Base-by-base conservation (phyloP, 1,284 basidiomycete species). In the Abortiporus biennis region DNA sequence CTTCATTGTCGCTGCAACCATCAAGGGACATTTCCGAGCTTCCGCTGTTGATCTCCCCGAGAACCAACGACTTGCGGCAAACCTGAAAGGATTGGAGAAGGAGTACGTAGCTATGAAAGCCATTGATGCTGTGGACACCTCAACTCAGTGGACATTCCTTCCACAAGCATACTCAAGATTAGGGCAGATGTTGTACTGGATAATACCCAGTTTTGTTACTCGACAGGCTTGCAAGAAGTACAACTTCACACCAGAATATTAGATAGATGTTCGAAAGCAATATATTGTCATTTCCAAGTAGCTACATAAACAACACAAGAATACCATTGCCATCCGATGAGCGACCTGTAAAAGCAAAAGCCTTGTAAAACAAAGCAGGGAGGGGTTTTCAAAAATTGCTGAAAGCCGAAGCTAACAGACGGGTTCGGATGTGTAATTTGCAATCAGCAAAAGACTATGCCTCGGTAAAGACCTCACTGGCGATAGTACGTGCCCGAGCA, bases 401-500 rank as follows among this genome's bases (percentile, higher is more conserved):
- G 55, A 51, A 59, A 48, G 58, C 59, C 59, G 54, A 62, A 62
- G 58, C 57, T 47, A 50, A 56, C 54, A 57, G 60, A 62, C 60
- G 60, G 51, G 59, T 62, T 59, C 60, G 60, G 60, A 62, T 59
- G 59, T 61, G 60, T 62, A 88, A 85, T 88, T 88, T 88, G 85
- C 85, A 88, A 88, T 84, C 80, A 88, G 85, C 85, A 87, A 88
- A 85, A 84, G 76, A 85, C 84, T 85, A 81, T 56, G 56, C 57
- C 53, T 59, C 57, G 80, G 85, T 88, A 83, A 72, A 78, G 72
- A 88, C 85, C 81, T 88, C 85, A 88, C 84, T 86, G 80, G 79
- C 81, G 81, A 85, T 78, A 82, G 81, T 85, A 82, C 84, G 80
- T 85, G 83, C 84, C 84, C 85, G 82, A 86, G 84, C 84, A 86